Evolutionary conservation across 345 rosid genomes (phyloP).

Genomic region (Heritiera littoralis): DNA sequence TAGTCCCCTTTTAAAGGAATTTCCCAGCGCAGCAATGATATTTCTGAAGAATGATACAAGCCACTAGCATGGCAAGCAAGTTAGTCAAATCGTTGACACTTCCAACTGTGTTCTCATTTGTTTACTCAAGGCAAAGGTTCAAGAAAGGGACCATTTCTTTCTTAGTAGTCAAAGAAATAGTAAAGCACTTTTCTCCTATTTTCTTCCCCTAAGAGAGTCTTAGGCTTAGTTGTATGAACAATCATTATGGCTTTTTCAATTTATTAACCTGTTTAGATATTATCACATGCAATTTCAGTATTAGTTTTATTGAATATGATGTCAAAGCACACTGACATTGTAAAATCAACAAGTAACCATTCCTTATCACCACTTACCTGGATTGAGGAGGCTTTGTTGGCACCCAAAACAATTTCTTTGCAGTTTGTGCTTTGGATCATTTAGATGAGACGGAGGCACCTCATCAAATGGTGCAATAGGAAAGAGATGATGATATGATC

Average conservation of each 20-base stretch:
- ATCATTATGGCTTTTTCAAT: neutral
- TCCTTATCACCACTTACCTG: constrained; percentile 44
- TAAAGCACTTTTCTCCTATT: neutral
- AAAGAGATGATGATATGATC: constrained; percentile 96
- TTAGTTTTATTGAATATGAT: neutral
- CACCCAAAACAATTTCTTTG: constrained; percentile 78
- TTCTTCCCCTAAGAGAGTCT: neutral
- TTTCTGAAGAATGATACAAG: neutral
- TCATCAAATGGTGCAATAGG: constrained; percentile 86
- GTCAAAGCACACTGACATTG: neutral
- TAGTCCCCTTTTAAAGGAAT: neutral
- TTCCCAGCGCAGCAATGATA: neutral
- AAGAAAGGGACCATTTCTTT: neutral
- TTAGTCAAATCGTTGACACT: neutral
- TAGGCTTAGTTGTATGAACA: neutral
- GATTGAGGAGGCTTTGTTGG: constrained; percentile 61
- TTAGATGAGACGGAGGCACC: constrained; percentile 39
- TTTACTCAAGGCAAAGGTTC: neutral
- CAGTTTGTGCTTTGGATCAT: constrained; percentile 38
- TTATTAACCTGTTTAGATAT: neutral
- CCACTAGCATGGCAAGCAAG: neutral
- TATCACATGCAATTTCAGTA: neutral
- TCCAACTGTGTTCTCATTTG: neutral
- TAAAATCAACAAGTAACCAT: neutral
- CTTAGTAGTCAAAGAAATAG: neutral